These are phyloP conservation scores for Dorcoceras hygrometricum DNA, from an alignment of 257 asterid genomes.

Conservation along the genomic window DNA sequence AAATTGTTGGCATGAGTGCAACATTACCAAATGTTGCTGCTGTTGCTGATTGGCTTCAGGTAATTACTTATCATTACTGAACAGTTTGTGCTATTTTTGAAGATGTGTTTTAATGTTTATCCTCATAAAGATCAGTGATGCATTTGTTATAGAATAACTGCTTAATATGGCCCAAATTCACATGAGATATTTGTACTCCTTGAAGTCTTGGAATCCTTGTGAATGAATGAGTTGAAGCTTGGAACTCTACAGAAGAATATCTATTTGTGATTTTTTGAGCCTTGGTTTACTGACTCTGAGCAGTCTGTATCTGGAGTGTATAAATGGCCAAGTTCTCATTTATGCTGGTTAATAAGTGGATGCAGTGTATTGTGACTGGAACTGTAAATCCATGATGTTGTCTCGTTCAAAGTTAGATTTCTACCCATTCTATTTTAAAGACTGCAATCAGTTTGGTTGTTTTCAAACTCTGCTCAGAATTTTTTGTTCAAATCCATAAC, in stretches of 20 bases:
- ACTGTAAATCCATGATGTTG: neutral
- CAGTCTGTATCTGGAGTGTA: neutral
- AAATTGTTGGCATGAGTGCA: conserved; percentile 99
- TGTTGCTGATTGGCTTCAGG: conserved; percentile 96
- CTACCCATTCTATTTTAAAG: neutral
- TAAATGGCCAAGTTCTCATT: neutral
- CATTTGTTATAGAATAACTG: too few relatives aligned
- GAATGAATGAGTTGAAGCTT: neutral
- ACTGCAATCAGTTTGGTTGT: neutral
- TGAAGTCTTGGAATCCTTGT: neutral
- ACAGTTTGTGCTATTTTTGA: conserved; percentile 10
- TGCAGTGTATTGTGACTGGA: neutral
- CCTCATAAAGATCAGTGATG: neutral
- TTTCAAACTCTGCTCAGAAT: neutral
- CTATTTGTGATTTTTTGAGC: neutral
- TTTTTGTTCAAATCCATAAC: neutral
- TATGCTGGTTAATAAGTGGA: conserved; percentile 15
- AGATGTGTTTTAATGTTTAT: neutral
- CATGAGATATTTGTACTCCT: neutral
- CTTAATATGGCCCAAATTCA: neutral
- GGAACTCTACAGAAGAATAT: neutral
- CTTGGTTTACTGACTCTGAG: neutral
- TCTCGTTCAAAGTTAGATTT: neutral
- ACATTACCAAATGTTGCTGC: conserved; percentile 94
- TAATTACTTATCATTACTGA: conserved; percentile 36